Evolutionary conservation across 1,284 basidiomycete species (phyloP).

Genomic region (Apiotrichum gracile): DNA sequence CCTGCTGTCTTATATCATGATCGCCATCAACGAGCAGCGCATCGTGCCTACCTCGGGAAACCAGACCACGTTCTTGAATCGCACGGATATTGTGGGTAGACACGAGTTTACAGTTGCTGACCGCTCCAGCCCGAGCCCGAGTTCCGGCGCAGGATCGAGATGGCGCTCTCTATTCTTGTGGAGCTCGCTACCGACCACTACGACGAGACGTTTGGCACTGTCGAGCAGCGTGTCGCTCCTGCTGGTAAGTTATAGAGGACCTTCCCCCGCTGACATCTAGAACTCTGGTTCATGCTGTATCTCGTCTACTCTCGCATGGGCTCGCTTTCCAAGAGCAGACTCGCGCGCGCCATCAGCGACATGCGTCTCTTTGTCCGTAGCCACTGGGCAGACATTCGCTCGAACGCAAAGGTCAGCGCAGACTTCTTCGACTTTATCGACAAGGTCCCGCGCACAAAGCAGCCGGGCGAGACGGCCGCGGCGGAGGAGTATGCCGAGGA

Average conservation of each 20-base stretch:
- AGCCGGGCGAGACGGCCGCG: constrained; percentile 19
- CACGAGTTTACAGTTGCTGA: not conserved
- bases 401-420: constrained; percentile 19
- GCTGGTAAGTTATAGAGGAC: constrained; percentile 27
- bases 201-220: constrained; percentile 24
- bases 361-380: constrained; percentile 27
- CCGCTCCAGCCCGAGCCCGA: constrained; percentile 19
- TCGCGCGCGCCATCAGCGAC: constrained; percentile 28
- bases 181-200: constrained; percentile 26
- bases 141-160: constrained; percentile 27
- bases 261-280: constrained; percentile 14
- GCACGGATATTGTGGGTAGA: constrained; percentile 15
- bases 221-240: constrained; percentile 30
- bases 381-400: constrained; percentile 23
- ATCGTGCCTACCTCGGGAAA: not conserved
- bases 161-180: constrained; percentile 29
- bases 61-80: constrained; percentile 17
- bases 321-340: constrained; percentile 14
- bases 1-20: constrained; percentile 19
- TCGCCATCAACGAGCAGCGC: constrained; percentile 11
- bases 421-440: constrained; percentile 18
- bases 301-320: constrained; percentile 34
- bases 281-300: constrained; percentile 32
- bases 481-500: constrained; percentile 19
- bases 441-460: constrained; percentile 18